Percentiles rank a stretch among this genome's conserved stretches.
Evolutionary conservation across 2,329 filamentous ascomycete species (phyloP).

Genomic region (Hypomyces rosellus): DNA sequence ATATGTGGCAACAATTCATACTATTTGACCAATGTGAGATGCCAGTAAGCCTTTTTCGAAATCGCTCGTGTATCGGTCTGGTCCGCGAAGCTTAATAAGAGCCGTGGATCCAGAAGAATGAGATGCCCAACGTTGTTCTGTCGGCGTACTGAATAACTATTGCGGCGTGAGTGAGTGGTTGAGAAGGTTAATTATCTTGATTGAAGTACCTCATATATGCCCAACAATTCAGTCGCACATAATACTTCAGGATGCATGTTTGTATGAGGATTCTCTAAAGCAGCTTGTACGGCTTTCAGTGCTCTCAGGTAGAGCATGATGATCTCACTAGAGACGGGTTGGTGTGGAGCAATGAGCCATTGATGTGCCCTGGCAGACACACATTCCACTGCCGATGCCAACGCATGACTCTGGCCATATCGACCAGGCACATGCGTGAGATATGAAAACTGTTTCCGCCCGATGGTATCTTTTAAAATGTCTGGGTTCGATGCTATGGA

Average conservation of each 20-base stretch:
- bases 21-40: constrained; percentile 8
- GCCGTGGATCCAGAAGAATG: constrained; percentile 3
- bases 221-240: constrained; percentile 5
- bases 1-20: background rate
- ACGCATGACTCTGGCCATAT: constrained; percentile 3
- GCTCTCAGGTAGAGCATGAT: constrained; percentile 4
- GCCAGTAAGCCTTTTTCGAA: constrained; percentile 6
- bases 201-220: constrained; percentile 3
- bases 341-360: constrained; percentile 2
- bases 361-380: constrained; percentile 6
- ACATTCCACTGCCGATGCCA: constrained; percentile 5
- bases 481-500: constrained; percentile 2
- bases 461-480: constrained; percentile 4
- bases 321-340: background rate
- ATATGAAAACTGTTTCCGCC: constrained; percentile 3
- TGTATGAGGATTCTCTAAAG: background rate
- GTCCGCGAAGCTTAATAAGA: constrained; percentile 6
- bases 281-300: constrained; percentile 2
- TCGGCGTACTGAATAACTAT: constrained; percentile 4
- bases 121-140: constrained; percentile 4
- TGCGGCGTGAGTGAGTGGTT: background rate
- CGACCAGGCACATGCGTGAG: constrained; percentile 6
- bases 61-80: constrained; percentile 3
- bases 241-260: constrained; percentile 3
- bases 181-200: background rate